Conservation (phyloP, 2,329 filamentous ascomycete genomes). For the Aspergillus candidus region DNA sequence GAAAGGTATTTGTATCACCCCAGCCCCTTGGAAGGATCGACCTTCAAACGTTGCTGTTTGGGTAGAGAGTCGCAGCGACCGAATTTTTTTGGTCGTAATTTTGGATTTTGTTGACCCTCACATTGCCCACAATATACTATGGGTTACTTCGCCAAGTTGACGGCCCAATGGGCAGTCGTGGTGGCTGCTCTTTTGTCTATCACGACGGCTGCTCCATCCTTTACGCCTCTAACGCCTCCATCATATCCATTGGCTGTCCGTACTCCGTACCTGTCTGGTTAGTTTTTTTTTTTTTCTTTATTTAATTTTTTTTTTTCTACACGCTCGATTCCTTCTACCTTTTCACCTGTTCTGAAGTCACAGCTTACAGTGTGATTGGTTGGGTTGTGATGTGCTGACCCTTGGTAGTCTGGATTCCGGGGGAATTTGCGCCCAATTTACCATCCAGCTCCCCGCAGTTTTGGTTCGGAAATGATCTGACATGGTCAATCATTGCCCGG, state of each 20-base stretch:
- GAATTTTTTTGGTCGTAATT: no score
- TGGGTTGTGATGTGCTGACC: neutral
- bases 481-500: conserved; percentile 35
- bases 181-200: conserved; percentile 12
- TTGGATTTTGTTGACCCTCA: no score
- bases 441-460: conserved; percentile 33
- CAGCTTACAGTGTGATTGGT: no score
- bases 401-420: conserved; percentile 35
- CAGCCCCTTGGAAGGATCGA: no score
- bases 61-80: no score
- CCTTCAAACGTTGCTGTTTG: no score
- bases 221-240: conserved; percentile 20
- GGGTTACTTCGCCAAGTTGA: no score
- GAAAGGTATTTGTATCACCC: no score
- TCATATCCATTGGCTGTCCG: conserved; percentile 38
- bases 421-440: conserved; percentile 27
- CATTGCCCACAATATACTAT: no score
- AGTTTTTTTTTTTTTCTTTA: conserved; percentile 3
- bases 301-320: neutral
- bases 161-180: no score
- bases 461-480: conserved; percentile 33
- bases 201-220: conserved; percentile 7
- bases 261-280: conserved; percentile 34
- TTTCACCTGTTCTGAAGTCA: no score
- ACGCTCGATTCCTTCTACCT: no score